Conservation (phyloP, 1,139 yeast species). For the Lodderomyces theae region DNA sequence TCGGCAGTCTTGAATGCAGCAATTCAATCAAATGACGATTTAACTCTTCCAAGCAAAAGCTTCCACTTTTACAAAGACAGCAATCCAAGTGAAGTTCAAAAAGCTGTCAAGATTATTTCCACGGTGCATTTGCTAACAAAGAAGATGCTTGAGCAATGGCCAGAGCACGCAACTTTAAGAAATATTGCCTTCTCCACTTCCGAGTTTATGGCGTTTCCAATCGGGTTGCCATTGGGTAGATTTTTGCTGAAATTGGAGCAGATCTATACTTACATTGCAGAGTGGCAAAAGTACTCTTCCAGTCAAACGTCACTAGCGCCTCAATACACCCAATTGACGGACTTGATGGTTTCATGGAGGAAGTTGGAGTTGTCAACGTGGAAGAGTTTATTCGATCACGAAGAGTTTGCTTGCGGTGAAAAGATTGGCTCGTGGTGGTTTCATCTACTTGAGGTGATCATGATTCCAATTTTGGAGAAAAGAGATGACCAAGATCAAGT, state of each 20-base stretch:
- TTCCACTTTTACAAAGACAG: constrained; percentile 72
- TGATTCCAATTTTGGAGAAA: constrained; percentile 40
- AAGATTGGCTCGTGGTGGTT: constrained; percentile 87
- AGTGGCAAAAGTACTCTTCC: constrained; percentile 94
- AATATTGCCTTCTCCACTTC: constrained; percentile 63
- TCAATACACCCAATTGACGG: constrained; percentile 57
- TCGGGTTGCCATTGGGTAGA: constrained; percentile 71
- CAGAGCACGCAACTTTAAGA: constrained; percentile 88
- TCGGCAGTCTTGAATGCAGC: constrained; percentile 44
- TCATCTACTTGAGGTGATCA: constrained; percentile 73
- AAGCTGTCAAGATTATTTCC: constrained; percentile 53
- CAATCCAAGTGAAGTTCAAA: constrained; percentile 57
- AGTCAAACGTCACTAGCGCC: constrained; percentile 63
- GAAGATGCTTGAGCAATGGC: constrained; percentile 72
- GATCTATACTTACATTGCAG: constrained; percentile 73
- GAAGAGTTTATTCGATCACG: constrained; percentile 71
- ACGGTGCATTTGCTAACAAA: constrained; percentile 46
- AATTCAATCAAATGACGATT: constrained; percentile 24
- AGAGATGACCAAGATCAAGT: constrained; percentile 22
- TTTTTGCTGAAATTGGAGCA: constrained; percentile 83
- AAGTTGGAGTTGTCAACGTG: constrained; percentile 81
- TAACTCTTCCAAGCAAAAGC: constrained; percentile 18
- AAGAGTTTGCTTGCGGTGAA: constrained; percentile 52
- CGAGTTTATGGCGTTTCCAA: constrained; percentile 64
- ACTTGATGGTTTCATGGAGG: constrained; percentile 86